Evolutionary conservation across 345 rosid genomes (phyloP), one percentile per base, ranked within the genome.

Genomic region (Eucalyptus albens): DNA sequence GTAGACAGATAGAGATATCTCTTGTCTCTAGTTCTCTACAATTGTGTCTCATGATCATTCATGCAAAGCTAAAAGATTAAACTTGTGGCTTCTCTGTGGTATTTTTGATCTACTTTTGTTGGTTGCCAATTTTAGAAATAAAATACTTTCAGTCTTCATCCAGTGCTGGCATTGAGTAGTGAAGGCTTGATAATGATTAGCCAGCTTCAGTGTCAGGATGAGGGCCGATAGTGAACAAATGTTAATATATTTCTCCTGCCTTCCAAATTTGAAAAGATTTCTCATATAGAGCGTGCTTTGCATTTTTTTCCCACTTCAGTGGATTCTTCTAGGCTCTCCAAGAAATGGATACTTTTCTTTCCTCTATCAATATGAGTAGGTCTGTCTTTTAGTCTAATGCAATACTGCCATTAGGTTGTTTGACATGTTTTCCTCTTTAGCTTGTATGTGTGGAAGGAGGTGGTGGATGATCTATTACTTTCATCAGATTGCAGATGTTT

Each of bases 401-500:
- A 11, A 37, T 1, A 37, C 47, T 77, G 47, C 83, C 83, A 37
- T 77, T 77, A 77, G 83, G 47, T 19, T 77, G 45, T 77, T 77
- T 37, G 83, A 40, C 83, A 77, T 77, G 83, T 77, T 77, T 77
- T 11, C 45, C 83, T 53, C 47, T 77, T 37, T 37, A 37, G 83
- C 83, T 77, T 37, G 83, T 77, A 77, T 77, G 83, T 77, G 45
- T 37, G 83, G 47, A 77, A 77, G 27, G 27, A 77, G 45, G 42
- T 77, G 83, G 47, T 77, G 22, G 83, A 77, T 77, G 83, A 77
- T 77, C 83, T 37, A 77, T 77, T 77, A 21, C 83, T 77, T 77
- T 37, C 59, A 77, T 77, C 96, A 98, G 99, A 96, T 95, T 92
- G 99, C 99, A 21, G 99, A 97, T 93, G 99, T 98, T 56, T 98